These are phyloP conservation scores for Musa acuminata DNA, from an alignment of 176 grass and related monocot genomes.

Conservation along the genomic window DNA sequence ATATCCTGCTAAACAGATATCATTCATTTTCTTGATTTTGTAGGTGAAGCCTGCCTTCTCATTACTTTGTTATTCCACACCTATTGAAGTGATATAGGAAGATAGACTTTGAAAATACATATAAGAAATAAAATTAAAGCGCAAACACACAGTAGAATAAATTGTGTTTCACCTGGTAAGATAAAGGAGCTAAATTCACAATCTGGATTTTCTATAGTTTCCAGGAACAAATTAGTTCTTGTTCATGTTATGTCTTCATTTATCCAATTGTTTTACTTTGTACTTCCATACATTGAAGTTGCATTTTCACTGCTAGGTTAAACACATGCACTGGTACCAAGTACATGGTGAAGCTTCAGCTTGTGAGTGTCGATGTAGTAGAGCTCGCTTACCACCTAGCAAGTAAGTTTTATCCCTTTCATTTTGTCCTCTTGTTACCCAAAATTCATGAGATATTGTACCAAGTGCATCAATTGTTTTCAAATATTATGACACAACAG, in stretches of 20 bases:
- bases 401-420: constrained; percentile 35
- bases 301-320: constrained; percentile 43
- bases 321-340: constrained; percentile 95
- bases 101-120: no score
- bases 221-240: not conserved
- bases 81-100: no score
- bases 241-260: not conserved
- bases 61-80: no score
- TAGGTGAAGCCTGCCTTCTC: no score
- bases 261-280: not conserved
- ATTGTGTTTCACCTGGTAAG: no score
- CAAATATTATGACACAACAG: not conserved
- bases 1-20: no score
- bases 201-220: not conserved
- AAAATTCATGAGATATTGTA: not conserved
- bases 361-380: constrained; percentile 89
- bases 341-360: constrained; percentile 65
- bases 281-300: not conserved
- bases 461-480: not conserved
- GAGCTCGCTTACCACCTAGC: constrained; percentile 77
- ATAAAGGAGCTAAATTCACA: not conserved
- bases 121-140: not conserved
- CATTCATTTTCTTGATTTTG: no score
- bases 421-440: constrained; percentile 4
- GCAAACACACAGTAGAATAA: not conserved